phyloP scores from a whole-genome alignment of 1,139 yeast genomes.

The Komagataea norvegica region DNA sequence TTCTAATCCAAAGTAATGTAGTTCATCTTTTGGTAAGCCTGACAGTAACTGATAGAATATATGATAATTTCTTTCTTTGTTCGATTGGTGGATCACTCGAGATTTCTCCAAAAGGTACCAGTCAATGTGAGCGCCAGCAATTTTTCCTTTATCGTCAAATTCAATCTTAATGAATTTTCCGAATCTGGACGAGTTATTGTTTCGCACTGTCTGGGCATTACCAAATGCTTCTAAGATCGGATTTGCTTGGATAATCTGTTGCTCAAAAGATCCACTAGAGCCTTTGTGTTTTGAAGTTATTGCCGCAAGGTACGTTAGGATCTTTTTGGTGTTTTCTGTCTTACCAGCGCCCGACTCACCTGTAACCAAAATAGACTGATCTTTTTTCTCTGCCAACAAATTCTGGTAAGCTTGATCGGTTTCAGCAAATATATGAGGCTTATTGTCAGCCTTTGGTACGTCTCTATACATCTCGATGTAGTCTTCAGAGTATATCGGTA shows the following conservation, averaged over 20 bases:
- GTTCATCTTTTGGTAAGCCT: slow-evolving; percentile 53
- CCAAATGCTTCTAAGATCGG: slow-evolving; percentile 97
- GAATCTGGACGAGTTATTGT: slow-evolving; percentile 92
- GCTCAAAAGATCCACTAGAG: slow-evolving; percentile 51
- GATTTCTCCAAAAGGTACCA: slow-evolving; percentile 94
- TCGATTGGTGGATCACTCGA: slow-evolving; percentile 78
- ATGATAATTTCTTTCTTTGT: slow-evolving; percentile 84
- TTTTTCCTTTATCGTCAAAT: slow-evolving; percentile 58
- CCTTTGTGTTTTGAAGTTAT: slow-evolving; percentile 43
- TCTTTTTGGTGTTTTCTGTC: slow-evolving; percentile 95
- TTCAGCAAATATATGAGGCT: slow-evolving; percentile 89
- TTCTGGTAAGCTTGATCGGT: slow-evolving; percentile 86
- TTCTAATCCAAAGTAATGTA: slow-evolving; percentile 45
- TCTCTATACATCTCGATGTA: slow-evolving; percentile 50
- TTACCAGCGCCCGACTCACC: slow-evolving; percentile 99
- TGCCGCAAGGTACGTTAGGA: slow-evolving; percentile 85
- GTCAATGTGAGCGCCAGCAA: slow-evolving; percentile 87
- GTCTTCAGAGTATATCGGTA: slow-evolving; percentile 69
- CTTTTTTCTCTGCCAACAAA: slow-evolving; percentile 61
- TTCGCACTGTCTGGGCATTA: slow-evolving; percentile 92
- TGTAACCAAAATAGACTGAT: slow-evolving; percentile 90
- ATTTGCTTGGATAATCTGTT: slow-evolving; percentile 85
- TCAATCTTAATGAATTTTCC: slow-evolving; percentile 93
- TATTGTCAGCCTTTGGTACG: slow-evolving; percentile 40
- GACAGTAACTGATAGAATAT: slow-evolving; percentile 80